Base-by-base conservation (phyloP, 345 rosid species). In the Camelina laxa region DNA sequence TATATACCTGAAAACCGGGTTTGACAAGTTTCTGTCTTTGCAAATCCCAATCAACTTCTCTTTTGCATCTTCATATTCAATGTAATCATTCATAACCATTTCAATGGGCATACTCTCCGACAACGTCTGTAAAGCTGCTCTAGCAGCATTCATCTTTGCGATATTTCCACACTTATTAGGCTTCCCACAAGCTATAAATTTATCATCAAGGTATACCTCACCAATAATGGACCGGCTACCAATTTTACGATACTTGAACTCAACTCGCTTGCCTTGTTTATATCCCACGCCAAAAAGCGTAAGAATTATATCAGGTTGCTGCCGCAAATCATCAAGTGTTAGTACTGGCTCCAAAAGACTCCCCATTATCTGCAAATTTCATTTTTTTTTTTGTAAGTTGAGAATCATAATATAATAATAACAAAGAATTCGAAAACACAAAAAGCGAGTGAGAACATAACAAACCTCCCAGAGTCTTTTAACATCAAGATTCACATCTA, bases 391-490 rank as follows among this genome's bases (percentile, higher is more conserved):
- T 2, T 27, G 30, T 12, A 12, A 41, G 4, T 47, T 47, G 59
- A 54, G 10, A 54, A 54, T 54, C 59, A 22, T 54, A 54, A 27
- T 27, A 27, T 27, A 27, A 27, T 27, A 27, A 27, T 13, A 54
- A 13, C n/a, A 16, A 1, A 49, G n/a, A 54, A 53, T 22, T 53
- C 1, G n/a, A 50, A 53, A 22, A 15, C 30, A 13, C 16, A 22
- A 53, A 22, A 53, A 22, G 2, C 9, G 6, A 41, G 45, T 12
- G 45, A 41, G 45, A 53, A 54, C 35, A 54, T 33, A 13, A 30
- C 86, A 0, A 33, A 90, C 96, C 91, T 73, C 65, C 96, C 96
- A 90, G 9, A 90, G 66, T 19, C 48, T 75, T 60, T 66, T 68
- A 5, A 88, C 80, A 79, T 88, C 84, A 60, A 75, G 82, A 48